Base-by-base conservation (phyloP, 164 flowering plant genomes). In the Pachysandra terminalis region DNA sequence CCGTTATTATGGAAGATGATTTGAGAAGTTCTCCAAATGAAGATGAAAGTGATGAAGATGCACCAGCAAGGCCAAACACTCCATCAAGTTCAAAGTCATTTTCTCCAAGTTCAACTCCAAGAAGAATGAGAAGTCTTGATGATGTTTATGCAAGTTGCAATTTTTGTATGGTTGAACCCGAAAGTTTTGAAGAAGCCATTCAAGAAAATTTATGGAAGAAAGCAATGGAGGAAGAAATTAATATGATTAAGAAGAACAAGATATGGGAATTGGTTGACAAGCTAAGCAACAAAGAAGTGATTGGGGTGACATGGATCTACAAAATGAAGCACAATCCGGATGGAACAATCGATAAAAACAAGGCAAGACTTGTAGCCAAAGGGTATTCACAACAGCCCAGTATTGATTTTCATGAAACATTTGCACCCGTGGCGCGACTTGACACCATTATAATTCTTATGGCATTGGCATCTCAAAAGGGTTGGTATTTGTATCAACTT, bases 321-420 rank as follows among this genome's bases (percentile, higher is more conserved):
- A 61, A 61, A 41, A 51, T 35, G 2, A 71, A 71, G 26, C 21
- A 6, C 8, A 59, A 51, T 59, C 23, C 56, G 54, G 56, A 75
- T 56, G 68, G 74, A 19, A 13, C 56, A 4, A 52, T 71, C 6
- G n/a, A 56, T 10, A 62, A 52, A 27, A 13, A 56, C 14, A 71
- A 75, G n/a, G 78, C 68, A 5, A 9, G 71, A 63, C 17, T 73
- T 0, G 64, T 73, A 0, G 67, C 54, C 5, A 72, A 72, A 23
- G 74, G 74, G 16, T 72, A 72, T 22, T 9, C 22, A 4, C 66
- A 72, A 56, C 19, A 52, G 16, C 32, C 3, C 0, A 37, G 65
- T 22, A 23, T 66, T n/a, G 54, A 66, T n/a, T 68, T 54, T 63
- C 22, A n/a, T n/a, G 76, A 68, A 19, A 59, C 66, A 1, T 73